Percentiles rank a stretch among this genome's conserved stretches.
phyloP scores from a whole-genome alignment of 2,329 filamentous ascomycete species.

The Claviceps digitariae region DNA sequence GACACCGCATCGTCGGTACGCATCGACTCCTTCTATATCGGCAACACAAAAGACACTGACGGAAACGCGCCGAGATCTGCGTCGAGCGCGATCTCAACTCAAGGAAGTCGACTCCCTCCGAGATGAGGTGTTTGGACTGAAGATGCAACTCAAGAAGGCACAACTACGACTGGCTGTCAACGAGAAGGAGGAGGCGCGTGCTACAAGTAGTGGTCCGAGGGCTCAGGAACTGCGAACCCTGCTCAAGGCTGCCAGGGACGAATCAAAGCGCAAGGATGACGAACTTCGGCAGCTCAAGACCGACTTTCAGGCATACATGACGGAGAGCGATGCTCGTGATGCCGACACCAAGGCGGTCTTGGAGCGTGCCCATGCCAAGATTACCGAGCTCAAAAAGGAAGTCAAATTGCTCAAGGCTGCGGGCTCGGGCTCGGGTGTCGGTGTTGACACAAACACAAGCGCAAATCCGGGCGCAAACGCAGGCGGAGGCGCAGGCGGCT shows the following conservation, averaged over 20 bases:
- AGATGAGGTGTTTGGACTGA: conserved; percentile 39
- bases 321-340: conserved; percentile 39
- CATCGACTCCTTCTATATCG: conserved; percentile 26
- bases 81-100: conserved; percentile 38
- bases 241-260: conserved; percentile 29
- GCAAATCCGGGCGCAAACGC: conserved; percentile 3
- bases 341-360: conserved; percentile 41
- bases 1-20: conserved; percentile 22
- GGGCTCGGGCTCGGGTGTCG: conserved; percentile 4
- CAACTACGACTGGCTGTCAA: conserved; percentile 16
- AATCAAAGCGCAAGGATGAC: conserved; percentile 32
- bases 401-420: conserved; percentile 29
- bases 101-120: conserved; percentile 37
- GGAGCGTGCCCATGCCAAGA: conserved; percentile 42
- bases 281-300: conserved; percentile 34
- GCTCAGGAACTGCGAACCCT: conserved; percentile 27
- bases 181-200: conserved; percentile 24
- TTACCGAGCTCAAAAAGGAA: conserved; percentile 41
- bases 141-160: conserved; percentile 33
- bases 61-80: conserved; percentile 41
- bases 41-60: conserved; percentile 36
- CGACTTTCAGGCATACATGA: conserved; percentile 41
- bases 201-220: conserved; percentile 19
- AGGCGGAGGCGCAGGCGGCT: neutral
- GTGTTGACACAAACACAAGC: too few relatives aligned